Evolutionary conservation across 306 rosid genomes (phyloP).

Genomic region (Canavalia ensiformis): DNA sequence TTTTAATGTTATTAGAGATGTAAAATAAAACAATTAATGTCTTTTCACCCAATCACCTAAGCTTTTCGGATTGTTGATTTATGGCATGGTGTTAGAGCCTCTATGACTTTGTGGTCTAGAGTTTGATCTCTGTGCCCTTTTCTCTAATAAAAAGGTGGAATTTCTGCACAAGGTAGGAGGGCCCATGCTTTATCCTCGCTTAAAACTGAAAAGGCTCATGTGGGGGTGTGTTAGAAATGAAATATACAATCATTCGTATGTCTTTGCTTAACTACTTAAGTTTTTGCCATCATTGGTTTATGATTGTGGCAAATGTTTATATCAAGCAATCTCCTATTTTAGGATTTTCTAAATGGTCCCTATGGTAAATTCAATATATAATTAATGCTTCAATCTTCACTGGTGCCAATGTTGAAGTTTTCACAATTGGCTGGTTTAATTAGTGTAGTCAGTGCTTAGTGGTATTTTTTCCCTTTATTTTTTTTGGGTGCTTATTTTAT

Average conservation of each 20-base stretch:
- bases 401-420: conserved; percentile 7
- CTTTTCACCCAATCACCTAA: neutral
- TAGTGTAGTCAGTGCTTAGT: neutral
- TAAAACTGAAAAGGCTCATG: neutral
- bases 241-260: neutral
- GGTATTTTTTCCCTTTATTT: neutral
- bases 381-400: conserved; percentile 36
- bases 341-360: conserved; percentile 22
- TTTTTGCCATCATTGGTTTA: neutral
- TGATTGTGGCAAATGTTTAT: conserved; percentile 8
- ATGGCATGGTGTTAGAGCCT: neutral
- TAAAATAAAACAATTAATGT: neutral
- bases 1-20: conserved; percentile 5
- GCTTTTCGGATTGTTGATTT: neutral
- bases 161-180: neutral
- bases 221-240: neutral
- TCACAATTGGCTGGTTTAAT: conserved; percentile 22
- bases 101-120: neutral
- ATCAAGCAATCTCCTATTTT: neutral
- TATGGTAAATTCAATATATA: conserved; percentile 26
- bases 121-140: neutral
- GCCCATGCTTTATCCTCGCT: neutral
- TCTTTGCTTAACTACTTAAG: neutral
- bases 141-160: neutral
- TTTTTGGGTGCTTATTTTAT: neutral